A percentile compares a stretch with the other conserved stretches of the same genome.
Evolutionary conservation across 2,329 filamentous ascomycete species (phyloP).

Genomic region (Colletotrichum sp.): DNA sequence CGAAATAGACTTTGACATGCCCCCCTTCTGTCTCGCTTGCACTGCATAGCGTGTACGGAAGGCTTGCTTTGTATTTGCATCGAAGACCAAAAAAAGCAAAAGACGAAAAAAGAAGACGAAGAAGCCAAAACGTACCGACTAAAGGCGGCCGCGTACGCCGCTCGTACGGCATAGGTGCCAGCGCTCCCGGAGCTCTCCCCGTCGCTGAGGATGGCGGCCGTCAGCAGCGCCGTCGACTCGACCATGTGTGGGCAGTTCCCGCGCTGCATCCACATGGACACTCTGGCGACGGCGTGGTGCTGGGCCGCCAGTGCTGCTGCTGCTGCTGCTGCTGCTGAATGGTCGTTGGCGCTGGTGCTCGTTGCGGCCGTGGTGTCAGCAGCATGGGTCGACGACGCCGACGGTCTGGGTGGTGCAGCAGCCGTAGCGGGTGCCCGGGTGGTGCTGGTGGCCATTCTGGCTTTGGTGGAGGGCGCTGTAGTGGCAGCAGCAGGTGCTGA

Average conservation of each 20-base stretch:
- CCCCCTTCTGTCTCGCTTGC: background rate
- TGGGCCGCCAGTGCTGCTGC: constrained; percentile 35
- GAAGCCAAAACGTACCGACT: constrained; percentile 60
- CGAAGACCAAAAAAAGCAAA: background rate
- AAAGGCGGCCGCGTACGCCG: constrained; percentile 77
- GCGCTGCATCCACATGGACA: constrained; percentile 74
- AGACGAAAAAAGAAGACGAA: background rate
- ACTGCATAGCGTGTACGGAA: background rate
- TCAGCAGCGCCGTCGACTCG: constrained; percentile 77
- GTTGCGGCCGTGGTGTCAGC: background rate
- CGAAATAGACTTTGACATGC: background rate
- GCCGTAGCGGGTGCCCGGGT: constrained; percentile 2
- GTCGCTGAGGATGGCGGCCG: constrained; percentile 72
- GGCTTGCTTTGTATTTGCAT: background rate
- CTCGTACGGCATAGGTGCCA: constrained; percentile 65
- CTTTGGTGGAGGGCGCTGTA: background rate
- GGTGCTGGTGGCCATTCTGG: background rate
- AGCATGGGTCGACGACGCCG: background rate
- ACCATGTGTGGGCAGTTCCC: constrained; percentile 79
- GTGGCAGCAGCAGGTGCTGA: constrained; percentile 4
- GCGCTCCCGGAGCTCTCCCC: constrained; percentile 41
- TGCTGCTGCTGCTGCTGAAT: constrained; percentile 11
- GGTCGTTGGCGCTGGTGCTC: background rate
- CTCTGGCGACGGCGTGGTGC: constrained; percentile 58
- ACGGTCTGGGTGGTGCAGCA: constrained; percentile 13